phyloP scores from a whole-genome alignment of 805 yeast genomes.

The Wickerhamomyces sydowiorum region DNA sequence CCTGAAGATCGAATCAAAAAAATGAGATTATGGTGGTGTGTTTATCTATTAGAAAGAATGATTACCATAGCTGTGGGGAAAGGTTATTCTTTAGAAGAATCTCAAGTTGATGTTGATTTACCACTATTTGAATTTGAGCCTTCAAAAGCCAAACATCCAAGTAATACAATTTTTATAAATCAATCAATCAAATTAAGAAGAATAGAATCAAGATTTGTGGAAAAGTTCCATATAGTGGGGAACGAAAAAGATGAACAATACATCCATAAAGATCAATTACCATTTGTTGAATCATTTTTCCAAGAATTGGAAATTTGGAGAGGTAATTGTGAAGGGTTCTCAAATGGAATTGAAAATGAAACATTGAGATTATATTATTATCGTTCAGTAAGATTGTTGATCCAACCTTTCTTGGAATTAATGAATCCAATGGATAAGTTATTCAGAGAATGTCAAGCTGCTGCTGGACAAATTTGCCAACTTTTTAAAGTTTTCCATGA shows the following conservation, averaged over 20 bases:
- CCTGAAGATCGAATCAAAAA: constrained; percentile 30
- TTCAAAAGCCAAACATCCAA: constrained; percentile 11
- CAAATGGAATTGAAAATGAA: constrained; percentile 49
- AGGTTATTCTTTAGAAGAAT: constrained; percentile 48
- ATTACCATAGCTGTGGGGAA: constrained; percentile 58
- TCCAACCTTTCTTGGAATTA: constrained; percentile 60
- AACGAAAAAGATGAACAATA: constrained; percentile 13
- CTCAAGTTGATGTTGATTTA: constrained; percentile 38
- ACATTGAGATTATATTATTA: constrained; percentile 54
- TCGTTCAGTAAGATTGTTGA: constrained; percentile 50
- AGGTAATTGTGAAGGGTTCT: constrained; percentile 41
- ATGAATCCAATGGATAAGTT: constrained; percentile 55
- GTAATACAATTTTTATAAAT: constrained; percentile 36
- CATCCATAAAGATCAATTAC: constrained; percentile 33
- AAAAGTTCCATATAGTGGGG: constrained; percentile 38
- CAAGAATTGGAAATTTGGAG: constrained; percentile 55
- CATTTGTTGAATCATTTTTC: constrained; percentile 45
- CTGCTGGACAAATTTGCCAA: constrained; percentile 66
- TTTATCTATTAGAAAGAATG: constrained; percentile 55
- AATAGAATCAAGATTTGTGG: constrained; percentile 55
- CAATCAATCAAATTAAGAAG: constrained; percentile 52
- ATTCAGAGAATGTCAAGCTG: constrained; percentile 63
- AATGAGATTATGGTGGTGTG: constrained; percentile 59
- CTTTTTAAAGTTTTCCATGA: constrained; percentile 58
- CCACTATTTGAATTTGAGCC: constrained; percentile 38